Evolutionary conservation across 1,284 basidiomycete genomes (phyloP), one percentile per base, ranked within the genome.

Genomic region (Erythrobasidium hasegawianum): DNA sequence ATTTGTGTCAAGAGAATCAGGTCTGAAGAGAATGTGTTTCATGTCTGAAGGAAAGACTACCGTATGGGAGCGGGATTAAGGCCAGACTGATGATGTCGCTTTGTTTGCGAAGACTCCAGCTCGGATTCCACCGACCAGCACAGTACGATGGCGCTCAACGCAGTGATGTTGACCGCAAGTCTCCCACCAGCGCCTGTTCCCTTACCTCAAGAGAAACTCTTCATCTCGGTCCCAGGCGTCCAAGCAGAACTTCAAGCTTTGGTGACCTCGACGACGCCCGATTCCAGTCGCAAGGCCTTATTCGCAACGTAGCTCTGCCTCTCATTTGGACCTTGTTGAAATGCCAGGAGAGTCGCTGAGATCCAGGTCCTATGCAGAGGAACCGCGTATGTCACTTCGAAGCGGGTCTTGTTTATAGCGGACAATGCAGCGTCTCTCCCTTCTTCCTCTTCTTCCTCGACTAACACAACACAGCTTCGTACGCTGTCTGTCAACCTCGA

Each of bases 121-220:
- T n/a, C n/a, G n/a, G n/a, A n/a, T n/a, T n/a, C n/a, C n/a, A n/a
- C n/a, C n/a, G n/a, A n/a, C n/a, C n/a, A n/a, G n/a, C 26, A 29
- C 2, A 26, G 11, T 22, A 57, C 47, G 27, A 71, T 72, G 71
- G 68, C 71, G 2, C 24, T 72, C 24, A 72, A 72, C 52, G 68
- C 64, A 43, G 61, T 45, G 18, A 59, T 71, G 59, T 50, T 71
- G 8, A 22, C 22, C 5, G 22, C 50, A 7, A 29, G 20, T 16
- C 26, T 40, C 8, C 50, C 57, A 24, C 50, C 50, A 1, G 16
- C 47, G 1, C 71, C 71, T 5, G 49, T 70, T 13, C 70, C 70
- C 0, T 55, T 72, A 1, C 71, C 71, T 1, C 9, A 20, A 10
- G 71, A 72, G 11, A 72, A 72, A 40, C n/a, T 66, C 14, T 55